Evolutionary conservation across 2,329 filamentous ascomycete species (phyloP).

Genomic region (Cladosporium sphaerospermum): DNA sequence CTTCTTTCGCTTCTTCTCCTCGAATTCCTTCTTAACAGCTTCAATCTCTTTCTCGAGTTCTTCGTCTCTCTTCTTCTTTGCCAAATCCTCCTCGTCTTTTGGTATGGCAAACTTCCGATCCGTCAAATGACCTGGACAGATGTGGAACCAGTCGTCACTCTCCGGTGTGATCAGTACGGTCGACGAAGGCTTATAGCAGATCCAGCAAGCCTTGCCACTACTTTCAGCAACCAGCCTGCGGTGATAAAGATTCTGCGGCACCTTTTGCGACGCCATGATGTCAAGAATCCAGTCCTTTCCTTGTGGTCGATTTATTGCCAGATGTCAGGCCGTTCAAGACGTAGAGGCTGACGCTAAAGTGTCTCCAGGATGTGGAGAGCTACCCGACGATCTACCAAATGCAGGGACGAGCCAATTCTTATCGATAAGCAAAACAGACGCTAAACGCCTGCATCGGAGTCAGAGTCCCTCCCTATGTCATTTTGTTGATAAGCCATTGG

Average conservation of each 20-base stretch:
- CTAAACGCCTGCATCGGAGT: too few relatives aligned
- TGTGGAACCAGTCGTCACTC: constrained; percentile 84
- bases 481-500: constrained; percentile 6
- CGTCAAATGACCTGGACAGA: constrained; percentile 75
- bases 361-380: not conserved
- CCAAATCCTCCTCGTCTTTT: constrained; percentile 58
- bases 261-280: constrained; percentile 53
- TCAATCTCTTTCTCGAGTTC: constrained; percentile 45
- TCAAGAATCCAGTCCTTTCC: not conserved
- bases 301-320: not conserved
- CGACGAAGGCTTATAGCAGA: constrained; percentile 83
- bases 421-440: not conserved
- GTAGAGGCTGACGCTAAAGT: not conserved
- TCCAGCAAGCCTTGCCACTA: constrained; percentile 76
- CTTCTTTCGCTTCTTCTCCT: constrained; percentile 42
- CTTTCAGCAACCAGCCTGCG: constrained; percentile 81
- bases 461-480: too few relatives aligned
- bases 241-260: constrained; percentile 70
- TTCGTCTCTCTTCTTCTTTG: constrained; percentile 49
- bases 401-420: not conserved
- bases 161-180: constrained; percentile 86
- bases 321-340: not conserved
- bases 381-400: not conserved
- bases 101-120: constrained; percentile 72
- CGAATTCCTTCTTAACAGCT: constrained; percentile 44